A percentile compares a stretch with the other conserved stretches of the same genome.
Conservation (phyloP, 495 filamentous ascomycete species). For the Penicillium lividum region DNA sequence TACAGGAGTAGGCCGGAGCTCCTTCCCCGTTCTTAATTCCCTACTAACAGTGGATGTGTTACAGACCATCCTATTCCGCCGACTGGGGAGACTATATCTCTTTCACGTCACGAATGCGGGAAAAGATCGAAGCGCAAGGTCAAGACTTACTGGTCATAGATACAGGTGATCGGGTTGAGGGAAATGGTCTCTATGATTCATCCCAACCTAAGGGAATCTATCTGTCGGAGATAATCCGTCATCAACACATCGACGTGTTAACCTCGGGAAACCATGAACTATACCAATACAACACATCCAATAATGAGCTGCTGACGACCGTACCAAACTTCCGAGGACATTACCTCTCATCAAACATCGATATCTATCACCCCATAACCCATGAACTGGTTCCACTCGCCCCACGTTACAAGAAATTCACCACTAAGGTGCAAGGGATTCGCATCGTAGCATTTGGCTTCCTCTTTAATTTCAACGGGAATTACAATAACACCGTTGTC, state of each 20-base stretch:
- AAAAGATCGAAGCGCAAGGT: constrained; percentile 72
- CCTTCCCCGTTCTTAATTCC: constrained; percentile 14
- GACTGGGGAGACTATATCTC: constrained; percentile 99
- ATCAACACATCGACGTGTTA: constrained; percentile 81
- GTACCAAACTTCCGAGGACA: constrained; percentile 74
- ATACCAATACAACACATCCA: constrained; percentile 75
- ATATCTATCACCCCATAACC: constrained; percentile 74
- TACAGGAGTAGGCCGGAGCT: constrained; percentile 68
- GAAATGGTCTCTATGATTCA: constrained; percentile 94
- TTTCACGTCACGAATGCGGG: constrained; percentile 78
- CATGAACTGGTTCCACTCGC: constrained; percentile 74
- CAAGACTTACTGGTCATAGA: constrained; percentile 87
- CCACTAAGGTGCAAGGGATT: constrained; percentile 81
- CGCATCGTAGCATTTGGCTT: constrained; percentile 89
- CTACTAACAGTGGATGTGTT: constrained; percentile 24
- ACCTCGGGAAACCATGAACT: constrained; percentile 95
- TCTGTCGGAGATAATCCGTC: constrained; percentile 77
- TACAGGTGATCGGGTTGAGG: constrained; percentile 92
- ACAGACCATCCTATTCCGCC: constrained; percentile 81
- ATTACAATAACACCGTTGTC: constrained; percentile 85
- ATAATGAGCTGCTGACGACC: constrained; percentile 72
- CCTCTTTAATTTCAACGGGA: constrained; percentile 87
- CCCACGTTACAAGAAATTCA: constrained; percentile 81
- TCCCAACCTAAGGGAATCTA: constrained; percentile 86
- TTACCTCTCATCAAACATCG: constrained; percentile 89